Conservation (phyloP, 2,329 filamentous ascomycete species). For the Scytalidium sp. region DNA sequence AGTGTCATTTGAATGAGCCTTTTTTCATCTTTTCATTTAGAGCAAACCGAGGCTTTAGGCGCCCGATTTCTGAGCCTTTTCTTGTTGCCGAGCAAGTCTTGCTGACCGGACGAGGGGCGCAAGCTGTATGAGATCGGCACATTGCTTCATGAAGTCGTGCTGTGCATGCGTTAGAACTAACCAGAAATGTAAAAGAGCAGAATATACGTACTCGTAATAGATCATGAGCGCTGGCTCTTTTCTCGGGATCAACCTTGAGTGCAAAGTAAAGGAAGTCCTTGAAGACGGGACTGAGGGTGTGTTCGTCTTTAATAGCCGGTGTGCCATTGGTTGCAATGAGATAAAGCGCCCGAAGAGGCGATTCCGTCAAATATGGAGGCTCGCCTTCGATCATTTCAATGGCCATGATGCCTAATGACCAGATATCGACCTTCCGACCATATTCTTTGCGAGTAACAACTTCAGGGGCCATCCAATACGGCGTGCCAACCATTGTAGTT, state of each 20-base stretch:
- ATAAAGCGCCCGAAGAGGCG: conserved; percentile 87
- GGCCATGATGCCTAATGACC: conserved; percentile 98
- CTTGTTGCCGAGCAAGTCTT: conserved; percentile 78
- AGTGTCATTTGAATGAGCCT: background rate
- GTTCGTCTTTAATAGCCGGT: conserved; percentile 89
- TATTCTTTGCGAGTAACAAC: conserved; percentile 98
- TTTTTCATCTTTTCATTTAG: too few species aligned
- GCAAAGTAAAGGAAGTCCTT: conserved; percentile 90
- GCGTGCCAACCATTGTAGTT: conserved; percentile 98
- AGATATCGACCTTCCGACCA: conserved; percentile 97
- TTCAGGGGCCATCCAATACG: conserved; percentile 99
- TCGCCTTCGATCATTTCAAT: conserved; percentile 99
- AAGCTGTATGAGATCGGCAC: conserved; percentile 71
- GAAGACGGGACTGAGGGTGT: conserved; percentile 77
- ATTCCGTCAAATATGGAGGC: conserved; percentile 94
- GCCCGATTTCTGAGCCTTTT: conserved; percentile 65
- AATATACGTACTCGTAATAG: conserved; percentile 72
- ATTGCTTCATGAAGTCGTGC: conserved; percentile 79
- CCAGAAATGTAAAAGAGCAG: conserved; percentile 15
- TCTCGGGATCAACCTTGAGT: conserved; percentile 94
- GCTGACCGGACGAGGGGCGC: conserved; percentile 86
- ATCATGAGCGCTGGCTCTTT: conserved; percentile 92
- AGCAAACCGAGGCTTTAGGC: background rate
- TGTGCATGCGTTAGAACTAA: conserved; percentile 34
- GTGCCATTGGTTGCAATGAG: conserved; percentile 97